These are phyloP conservation scores for Citrus hindsii DNA, from an alignment of 345 rosid genomes.

Conservation along the genomic window DNA sequence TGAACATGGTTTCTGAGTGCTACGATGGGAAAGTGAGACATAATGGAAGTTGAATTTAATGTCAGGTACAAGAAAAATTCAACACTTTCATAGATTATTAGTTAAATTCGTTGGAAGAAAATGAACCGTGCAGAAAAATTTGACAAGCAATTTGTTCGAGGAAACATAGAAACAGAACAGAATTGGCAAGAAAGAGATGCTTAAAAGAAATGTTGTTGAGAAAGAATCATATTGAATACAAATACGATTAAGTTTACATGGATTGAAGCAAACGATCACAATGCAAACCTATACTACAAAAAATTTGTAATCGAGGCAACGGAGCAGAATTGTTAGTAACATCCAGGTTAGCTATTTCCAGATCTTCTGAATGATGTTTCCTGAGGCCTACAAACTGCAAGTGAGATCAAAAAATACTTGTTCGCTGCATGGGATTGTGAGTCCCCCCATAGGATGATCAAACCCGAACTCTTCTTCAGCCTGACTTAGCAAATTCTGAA, in stretches of 20 bases:
- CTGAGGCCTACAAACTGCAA: background rate
- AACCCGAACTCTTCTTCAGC: conserved; percentile 28
- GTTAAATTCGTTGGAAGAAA: no score
- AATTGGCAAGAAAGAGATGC: background rate
- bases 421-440: conserved; percentile 29
- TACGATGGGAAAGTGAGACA: no score
- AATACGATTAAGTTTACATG: background rate
- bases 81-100: no score
- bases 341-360: background rate
- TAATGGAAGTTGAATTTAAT: no score
- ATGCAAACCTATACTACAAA: background rate
- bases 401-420: conserved; percentile 24
- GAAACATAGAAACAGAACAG: no score
- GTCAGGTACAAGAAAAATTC: no score
- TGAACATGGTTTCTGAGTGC: no score
- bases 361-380: background rate
- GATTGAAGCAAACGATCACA: background rate
- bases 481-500: conserved; percentile 21
- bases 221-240: background rate
- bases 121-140: no score
- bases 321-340: background rate
- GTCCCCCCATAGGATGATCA: conserved; percentile 22
- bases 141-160: no score
- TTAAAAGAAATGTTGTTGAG: no score
- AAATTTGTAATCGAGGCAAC: background rate